Evolutionary conservation across 1,284 basidiomycete genomes (phyloP), one percentile per base, ranked within the genome.

Genomic region (Puccinia coronata): DNA sequence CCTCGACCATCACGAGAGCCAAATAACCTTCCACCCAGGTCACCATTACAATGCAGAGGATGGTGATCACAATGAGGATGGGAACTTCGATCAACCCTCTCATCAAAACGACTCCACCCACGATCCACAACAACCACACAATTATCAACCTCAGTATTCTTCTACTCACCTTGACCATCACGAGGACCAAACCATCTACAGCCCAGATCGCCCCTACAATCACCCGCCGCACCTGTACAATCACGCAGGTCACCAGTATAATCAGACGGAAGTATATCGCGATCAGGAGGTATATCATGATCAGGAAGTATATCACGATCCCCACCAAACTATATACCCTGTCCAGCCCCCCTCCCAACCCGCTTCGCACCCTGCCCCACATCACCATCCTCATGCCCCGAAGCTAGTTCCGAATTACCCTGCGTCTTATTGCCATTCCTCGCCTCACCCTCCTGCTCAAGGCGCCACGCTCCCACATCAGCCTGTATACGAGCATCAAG

Each of bases 401-500:
- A 51, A 73, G 0, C 51, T 73, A 12, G 49, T 73, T 4, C 70
- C 70, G 1, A 57, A 57, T 47, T 73, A 73, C 49, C 70, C 70
- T 23, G 49, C 70, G 39, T 53, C 18, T 36, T 36, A 73, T 73
- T 55, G 55, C 34, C 47, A 31, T 34, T 5, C 70, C 28, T 57
- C 36, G n/a, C 51, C 47, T 36, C 51, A 49, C 23, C 51, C 49
- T 47, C 67, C 67, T 2, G 34, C 23, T 51, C 49, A 36, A n/a
- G 47, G 28, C 18, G 12, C 70, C 18, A 2, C 43, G 0, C 9
- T 41, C 55, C 49, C 43, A 39, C 12, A 14, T 36, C 49, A 73
- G 11, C 51, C 53, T 25, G 20, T 36, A 34, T 51, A 20, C 23
- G 47, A 55, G 23, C 4, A 51, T 9, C 36, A 73, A 14, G 28